phyloP scores from a whole-genome alignment of 2,329 filamentous ascomycete genomes.

The Thielaviopsis populi region DNA sequence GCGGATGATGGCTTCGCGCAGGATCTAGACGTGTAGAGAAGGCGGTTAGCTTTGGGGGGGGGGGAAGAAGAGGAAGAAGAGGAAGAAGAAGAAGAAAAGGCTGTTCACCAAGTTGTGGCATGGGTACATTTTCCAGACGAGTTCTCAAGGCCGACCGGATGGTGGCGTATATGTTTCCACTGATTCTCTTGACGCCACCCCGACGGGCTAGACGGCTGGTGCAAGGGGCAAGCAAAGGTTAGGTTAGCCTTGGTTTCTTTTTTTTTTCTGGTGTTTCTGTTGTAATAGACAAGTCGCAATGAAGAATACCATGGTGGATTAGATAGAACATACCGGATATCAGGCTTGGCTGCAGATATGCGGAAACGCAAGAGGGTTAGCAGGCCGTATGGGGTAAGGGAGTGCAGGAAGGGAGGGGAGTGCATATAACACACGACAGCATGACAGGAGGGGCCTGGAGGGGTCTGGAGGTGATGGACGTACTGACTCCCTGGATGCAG shows the following conservation, averaged over 20 bases:
- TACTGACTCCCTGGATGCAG: slow-evolving; percentile 36
- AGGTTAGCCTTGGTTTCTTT: neutral
- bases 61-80: neutral
- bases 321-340: slow-evolving; percentile 32
- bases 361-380: slow-evolving; percentile 18
- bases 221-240: neutral
- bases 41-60: neutral
- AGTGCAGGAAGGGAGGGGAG: neutral
- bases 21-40: slow-evolving; percentile 29
- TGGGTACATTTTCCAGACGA: slow-evolving; percentile 33
- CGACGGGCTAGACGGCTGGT: slow-evolving; percentile 54
- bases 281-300: neutral
- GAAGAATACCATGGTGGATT: neutral
- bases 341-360: slow-evolving; percentile 33
- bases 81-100: neutral
- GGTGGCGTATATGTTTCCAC: slow-evolving; percentile 47
- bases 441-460: no score
- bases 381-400: neutral
- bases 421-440: no score
- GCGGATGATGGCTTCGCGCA: slow-evolving; percentile 34
- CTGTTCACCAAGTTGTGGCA: neutral
- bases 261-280: neutral
- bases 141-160: slow-evolving; percentile 36
- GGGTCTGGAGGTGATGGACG: slow-evolving; percentile 20
- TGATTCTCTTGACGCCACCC: slow-evolving; percentile 64